Evolutionary conservation across 352 stramenopile species (phyloP).

Genomic region (Phytophthora sansomeana): DNA sequence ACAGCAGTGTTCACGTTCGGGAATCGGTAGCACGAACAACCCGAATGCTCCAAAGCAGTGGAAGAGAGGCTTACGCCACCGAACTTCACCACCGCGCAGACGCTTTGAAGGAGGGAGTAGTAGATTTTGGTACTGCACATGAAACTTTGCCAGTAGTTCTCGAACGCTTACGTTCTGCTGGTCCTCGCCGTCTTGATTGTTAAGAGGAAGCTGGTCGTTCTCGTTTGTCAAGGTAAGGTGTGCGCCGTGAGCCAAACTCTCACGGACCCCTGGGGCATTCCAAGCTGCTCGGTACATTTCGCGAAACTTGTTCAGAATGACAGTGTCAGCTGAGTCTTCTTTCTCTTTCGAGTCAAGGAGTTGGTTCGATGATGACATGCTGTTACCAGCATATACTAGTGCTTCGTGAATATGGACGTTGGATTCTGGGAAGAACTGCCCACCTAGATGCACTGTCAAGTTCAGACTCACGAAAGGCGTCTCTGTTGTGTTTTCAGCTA

Average conservation of each 20-base stretch:
- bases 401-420: slow-evolving; percentile 47
- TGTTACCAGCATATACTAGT: slow-evolving; percentile 31
- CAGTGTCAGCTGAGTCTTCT: not conserved
- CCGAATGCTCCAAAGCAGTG: slow-evolving; percentile 56
- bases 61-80: slow-evolving; percentile 35
- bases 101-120: slow-evolving; percentile 63
- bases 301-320: slow-evolving; percentile 48
- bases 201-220: slow-evolving; percentile 29
- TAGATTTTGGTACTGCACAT: slow-evolving; percentile 56
- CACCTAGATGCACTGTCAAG: slow-evolving; percentile 60
- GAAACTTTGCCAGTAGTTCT: slow-evolving; percentile 35
- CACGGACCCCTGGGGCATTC: slow-evolving; percentile 58
- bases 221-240: slow-evolving; percentile 57
- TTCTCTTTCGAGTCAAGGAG: not conserved
- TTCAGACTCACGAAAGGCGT: slow-evolving; percentile 53
- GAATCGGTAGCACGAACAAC: slow-evolving; percentile 55
- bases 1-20: slow-evolving; percentile 16
- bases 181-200: slow-evolving; percentile 26
- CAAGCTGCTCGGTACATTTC: slow-evolving; percentile 64
- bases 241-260: slow-evolving; percentile 53
- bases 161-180: slow-evolving; percentile 35
- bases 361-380: not conserved
- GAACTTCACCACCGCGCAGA: slow-evolving; percentile 10
- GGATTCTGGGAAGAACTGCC: slow-evolving; percentile 46
- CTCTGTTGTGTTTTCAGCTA: slow-evolving; percentile 38